Evolutionary conservation across 371 early-diverging fungal species (phyloP).

Genomic region (Smittium culicis): DNA sequence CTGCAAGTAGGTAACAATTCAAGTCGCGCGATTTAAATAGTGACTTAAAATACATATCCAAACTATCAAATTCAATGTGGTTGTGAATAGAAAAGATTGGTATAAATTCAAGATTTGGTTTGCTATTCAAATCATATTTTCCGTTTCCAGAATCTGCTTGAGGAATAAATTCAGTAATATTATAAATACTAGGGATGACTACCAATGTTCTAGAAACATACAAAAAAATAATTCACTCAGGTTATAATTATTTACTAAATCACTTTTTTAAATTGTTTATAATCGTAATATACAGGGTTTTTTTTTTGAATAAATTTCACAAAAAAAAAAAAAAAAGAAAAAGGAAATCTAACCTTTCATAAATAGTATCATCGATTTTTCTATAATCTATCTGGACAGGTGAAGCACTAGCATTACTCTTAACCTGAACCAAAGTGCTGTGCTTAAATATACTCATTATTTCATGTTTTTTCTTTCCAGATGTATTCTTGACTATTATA

Average conservation of each 20-base stretch:
- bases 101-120: not conserved
- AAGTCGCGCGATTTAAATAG: not conserved
- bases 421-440: too few relatives aligned
- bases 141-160: not conserved
- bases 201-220: slow-evolving; percentile 2
- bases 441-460: too few relatives aligned
- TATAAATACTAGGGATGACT: slow-evolving; percentile 4
- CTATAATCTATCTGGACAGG: too few relatives aligned
- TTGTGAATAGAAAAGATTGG: not conserved
- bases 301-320: not conserved
- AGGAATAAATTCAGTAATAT: not conserved
- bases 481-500: too few relatives aligned
- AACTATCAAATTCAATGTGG: slow-evolving; percentile 6
- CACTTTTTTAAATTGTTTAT: too few relatives aligned
- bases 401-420: too few relatives aligned
- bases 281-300: not conserved
- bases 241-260: too few relatives aligned
- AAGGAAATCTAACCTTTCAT: not conserved
- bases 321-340: not conserved
- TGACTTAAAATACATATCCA: not conserved
- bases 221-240: too few relatives aligned
- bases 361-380: too few relatives aligned
- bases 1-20: not conserved
- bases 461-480: too few relatives aligned
- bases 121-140: not conserved